Evolutionary conservation across 192 early-diverging fungal genomes (phyloP), one percentile per base, ranked within the genome.

Genomic region (Podila verticillata): DNA sequence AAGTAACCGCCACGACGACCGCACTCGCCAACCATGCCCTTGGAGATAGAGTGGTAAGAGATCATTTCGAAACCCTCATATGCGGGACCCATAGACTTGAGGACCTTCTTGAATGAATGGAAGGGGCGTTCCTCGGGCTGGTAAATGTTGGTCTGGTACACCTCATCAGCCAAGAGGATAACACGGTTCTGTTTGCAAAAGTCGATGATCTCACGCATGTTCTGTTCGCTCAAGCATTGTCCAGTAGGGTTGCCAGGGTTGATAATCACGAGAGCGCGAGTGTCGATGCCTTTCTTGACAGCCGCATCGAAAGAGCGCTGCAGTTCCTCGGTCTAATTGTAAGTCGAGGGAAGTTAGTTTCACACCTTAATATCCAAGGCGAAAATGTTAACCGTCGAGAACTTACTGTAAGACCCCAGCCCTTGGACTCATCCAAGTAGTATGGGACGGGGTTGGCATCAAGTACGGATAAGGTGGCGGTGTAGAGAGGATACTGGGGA

Each of bases 201-300:
- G 56, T 88, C 86, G 60, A 99, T 91, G 56, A 99, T 94, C 85
- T 96, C 94, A 12, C 83, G 84, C 87, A 99, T 97, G 75, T 96
- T 95, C 48, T 94, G 86, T 75, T 90, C 86, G 20, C 82, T 81
- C 51, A 99, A 87, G 75, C 91, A 94, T 70, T 95, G 94, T 61
- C 98, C 98, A 4, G 98, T 99, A 24, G 98, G 98, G 89, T 99
- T 99, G 34, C 98, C 98, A 19, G 98, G 98, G 81, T 99, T 99
- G 74, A 99, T 98, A 51, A 99, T 95, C 65, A 93, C 95, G 58
- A 99, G 81, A 3, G 97, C 98, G 57, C 97, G 93, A 28, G 98
- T 95, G 29, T 99, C 96, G 17, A 91, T 72, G 60, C 95, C 96
- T 24, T 87, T 80, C 22, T 65, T 80, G 57, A 89, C 86, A 5